Conservation (phyloP, 345 rosid genomes). For the Eucalyptus brandiana region DNA sequence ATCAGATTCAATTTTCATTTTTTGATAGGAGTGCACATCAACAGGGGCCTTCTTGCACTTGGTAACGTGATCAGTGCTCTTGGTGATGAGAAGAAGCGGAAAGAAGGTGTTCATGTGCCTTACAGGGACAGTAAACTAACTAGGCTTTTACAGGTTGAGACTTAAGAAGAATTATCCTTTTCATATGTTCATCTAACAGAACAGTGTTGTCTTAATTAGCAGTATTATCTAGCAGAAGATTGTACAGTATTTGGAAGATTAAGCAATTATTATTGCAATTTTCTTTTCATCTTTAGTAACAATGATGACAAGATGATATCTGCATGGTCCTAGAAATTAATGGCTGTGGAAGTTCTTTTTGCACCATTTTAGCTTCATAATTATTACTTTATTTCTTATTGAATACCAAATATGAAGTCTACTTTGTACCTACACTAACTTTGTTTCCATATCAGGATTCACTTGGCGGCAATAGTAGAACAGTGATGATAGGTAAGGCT, state of each 20-base stretch:
- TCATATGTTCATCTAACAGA: not conserved
- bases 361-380: not conserved
- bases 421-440: not conserved
- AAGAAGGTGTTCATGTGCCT: slow-evolving; percentile 90
- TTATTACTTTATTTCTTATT: not conserved
- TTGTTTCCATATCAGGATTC: slow-evolving; percentile 56
- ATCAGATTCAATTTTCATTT: not conserved
- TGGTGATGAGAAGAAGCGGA: slow-evolving; percentile 96
- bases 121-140: slow-evolving; percentile 98
- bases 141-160: slow-evolving; percentile 82
- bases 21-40: slow-evolving; percentile 85
- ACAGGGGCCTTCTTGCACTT: slow-evolving; percentile 96
- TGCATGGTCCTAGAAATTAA: not conserved
- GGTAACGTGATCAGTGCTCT: slow-evolving; percentile 99
- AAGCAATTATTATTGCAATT: not conserved
- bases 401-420: not conserved
- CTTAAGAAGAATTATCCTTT: not conserved
- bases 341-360: not conserved
- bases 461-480: slow-evolving; percentile 99
- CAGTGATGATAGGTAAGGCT: slow-evolving; percentile 87
- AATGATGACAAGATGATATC: not conserved
- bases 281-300: not conserved
- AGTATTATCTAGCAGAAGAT: not conserved
- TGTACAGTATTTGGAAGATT: not conserved
- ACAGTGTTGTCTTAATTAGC: not conserved